A percentile compares a stretch with the other conserved stretches of the same genome.
These are phyloP conservation scores for Clonostachys rosea DNA, from an alignment of 2,329 filamentous ascomycete genomes.

Conservation along the genomic window DNA sequence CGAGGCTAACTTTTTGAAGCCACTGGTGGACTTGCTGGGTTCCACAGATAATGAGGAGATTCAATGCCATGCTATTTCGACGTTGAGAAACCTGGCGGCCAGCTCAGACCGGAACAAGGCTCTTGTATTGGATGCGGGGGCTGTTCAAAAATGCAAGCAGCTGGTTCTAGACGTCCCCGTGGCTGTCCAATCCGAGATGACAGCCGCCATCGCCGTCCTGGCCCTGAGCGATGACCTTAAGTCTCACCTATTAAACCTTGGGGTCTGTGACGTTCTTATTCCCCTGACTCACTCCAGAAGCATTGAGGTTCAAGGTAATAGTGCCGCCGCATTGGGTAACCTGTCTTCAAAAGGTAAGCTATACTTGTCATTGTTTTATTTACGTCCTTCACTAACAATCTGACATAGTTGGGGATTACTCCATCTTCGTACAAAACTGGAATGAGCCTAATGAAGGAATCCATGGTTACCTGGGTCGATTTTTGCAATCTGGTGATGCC, in stretches of 20 bases:
- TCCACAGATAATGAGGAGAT: constrained; percentile 98
- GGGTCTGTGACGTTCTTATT: constrained; percentile 94
- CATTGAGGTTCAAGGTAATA: constrained; percentile 98
- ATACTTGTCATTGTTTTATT: not conserved
- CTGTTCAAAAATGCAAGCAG: constrained; percentile 98
- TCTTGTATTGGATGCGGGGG: constrained; percentile 91
- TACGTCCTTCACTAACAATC: constrained; percentile 6
- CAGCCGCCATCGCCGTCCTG: constrained; percentile 94
- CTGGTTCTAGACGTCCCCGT: constrained; percentile 89
- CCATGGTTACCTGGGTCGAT: constrained; percentile 89
- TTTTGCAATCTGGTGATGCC: constrained; percentile 88
- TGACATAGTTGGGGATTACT: constrained; percentile 81
- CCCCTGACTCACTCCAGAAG: constrained; percentile 92
- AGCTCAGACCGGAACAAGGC: constrained; percentile 98
- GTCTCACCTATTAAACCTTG: constrained; percentile 80
- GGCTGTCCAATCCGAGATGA: constrained; percentile 98
- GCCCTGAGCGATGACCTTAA: constrained; percentile 96
- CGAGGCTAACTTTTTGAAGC: constrained; percentile 91
- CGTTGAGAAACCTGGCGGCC: constrained; percentile 87
- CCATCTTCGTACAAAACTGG: constrained; percentile 94
- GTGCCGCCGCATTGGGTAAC: constrained; percentile 91
- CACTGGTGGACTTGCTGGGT: constrained; percentile 86
- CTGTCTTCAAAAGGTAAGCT: constrained; percentile 87
- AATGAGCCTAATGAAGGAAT: constrained; percentile 88
- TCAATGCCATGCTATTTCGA: constrained; percentile 97